phyloP scores from a whole-genome alignment of 495 filamentous ascomycete genomes.

The Penicillium pancosmium region DNA sequence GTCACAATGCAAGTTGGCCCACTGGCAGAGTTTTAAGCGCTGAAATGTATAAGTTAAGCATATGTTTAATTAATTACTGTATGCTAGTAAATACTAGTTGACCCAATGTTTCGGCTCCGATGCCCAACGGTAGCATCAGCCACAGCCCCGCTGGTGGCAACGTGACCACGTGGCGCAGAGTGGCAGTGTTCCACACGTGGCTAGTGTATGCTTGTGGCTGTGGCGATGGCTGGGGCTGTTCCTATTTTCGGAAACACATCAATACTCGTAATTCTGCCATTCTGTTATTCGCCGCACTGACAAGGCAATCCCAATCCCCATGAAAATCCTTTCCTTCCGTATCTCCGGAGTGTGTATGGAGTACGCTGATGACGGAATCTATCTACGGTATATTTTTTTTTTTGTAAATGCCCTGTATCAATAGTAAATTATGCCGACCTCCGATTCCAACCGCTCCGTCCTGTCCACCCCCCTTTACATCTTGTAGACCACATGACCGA shows the following conservation, averaged over 20 bases:
- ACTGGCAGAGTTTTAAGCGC: slow-evolving; percentile 2
- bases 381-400: too few relatives aligned
- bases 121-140: slow-evolving; percentile 5
- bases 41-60: background rate
- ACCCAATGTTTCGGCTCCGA: background rate
- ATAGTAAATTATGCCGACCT: background rate
- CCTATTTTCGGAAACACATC: slow-evolving; percentile 18
- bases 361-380: too few relatives aligned
- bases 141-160: slow-evolving; percentile 17
- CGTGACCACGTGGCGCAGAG: slow-evolving; percentile 21
- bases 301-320: background rate
- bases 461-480: slow-evolving; percentile 11
- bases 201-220: too few relatives aligned
- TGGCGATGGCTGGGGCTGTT: background rate
- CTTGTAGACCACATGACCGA: slow-evolving; percentile 30
- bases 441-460: slow-evolving; percentile 11
- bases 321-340: background rate
- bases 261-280: background rate
- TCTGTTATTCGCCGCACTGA: background rate
- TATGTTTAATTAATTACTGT: background rate
- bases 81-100: background rate
- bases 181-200: slow-evolving; percentile 13
- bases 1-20: background rate
- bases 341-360: background rate
- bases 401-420: background rate